phyloP scores from a whole-genome alignment of 441 rosid genomes.

The Macaranga tanarius region DNA sequence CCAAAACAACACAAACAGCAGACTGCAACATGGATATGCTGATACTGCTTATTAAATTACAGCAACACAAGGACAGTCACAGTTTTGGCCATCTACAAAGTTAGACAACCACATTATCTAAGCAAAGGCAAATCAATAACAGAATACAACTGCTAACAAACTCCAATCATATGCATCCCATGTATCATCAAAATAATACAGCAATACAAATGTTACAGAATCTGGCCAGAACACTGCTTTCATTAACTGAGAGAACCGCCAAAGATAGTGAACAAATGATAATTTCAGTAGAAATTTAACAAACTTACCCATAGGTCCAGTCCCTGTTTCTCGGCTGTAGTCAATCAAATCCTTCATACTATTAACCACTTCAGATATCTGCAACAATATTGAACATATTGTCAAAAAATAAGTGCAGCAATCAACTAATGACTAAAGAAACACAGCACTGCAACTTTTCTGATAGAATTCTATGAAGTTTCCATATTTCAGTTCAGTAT shows the following conservation, averaged over 20 bases:
- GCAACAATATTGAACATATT: constrained; percentile 27
- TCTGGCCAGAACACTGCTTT: neutral
- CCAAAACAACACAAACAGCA: neutral
- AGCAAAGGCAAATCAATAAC: neutral
- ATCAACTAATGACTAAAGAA: neutral
- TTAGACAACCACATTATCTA: neutral
- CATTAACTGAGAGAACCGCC: neutral
- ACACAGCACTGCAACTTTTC: neutral
- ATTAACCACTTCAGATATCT: constrained; percentile 99
- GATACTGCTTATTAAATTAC: neutral
- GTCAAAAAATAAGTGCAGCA: neutral
- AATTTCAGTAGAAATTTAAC: neutral
- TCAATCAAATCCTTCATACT: constrained; percentile 99
- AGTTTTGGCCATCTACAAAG: neutral
- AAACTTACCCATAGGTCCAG: constrained; percentile 94
- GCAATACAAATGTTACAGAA: neutral
- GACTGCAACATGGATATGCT: neutral
- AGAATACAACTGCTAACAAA: neutral
- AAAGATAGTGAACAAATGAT: neutral
- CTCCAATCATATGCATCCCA: neutral
- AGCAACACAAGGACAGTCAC: neutral
- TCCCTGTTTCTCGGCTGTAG: constrained; percentile 81
- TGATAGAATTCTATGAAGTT: neutral
- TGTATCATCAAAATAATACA: neutral
- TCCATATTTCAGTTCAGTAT: neutral